phyloP scores from a whole-genome alignment of 352 stramenopile genomes.

The Phytophthora pseudosyringae region DNA sequence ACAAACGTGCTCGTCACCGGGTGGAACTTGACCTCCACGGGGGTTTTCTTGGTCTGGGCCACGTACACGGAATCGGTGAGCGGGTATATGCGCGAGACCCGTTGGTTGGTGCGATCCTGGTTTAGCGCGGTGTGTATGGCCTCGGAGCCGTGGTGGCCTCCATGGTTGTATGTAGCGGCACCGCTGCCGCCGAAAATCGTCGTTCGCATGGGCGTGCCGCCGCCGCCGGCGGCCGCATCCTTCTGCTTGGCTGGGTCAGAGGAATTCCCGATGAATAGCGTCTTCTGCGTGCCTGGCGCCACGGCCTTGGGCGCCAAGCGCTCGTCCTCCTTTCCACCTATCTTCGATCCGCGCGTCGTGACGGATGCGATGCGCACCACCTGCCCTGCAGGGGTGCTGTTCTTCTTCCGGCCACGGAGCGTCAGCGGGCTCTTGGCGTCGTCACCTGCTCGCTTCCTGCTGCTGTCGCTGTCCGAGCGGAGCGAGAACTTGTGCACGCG shows the following conservation, averaged over 20 bases:
- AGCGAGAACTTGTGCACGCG: conserved; percentile 35
- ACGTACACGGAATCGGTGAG: conserved; percentile 76
- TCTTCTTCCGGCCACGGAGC: conserved; percentile 42
- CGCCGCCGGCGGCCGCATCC: conserved; percentile 12
- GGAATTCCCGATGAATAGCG: conserved; percentile 33
- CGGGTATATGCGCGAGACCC: conserved; percentile 77
- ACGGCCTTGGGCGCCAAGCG: conserved; percentile 39
- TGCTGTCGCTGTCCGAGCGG: conserved; percentile 26
- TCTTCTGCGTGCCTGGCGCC: conserved; percentile 32
- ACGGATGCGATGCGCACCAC: conserved; percentile 34
- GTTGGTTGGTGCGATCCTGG: conserved; percentile 70
- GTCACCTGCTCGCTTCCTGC: conserved; percentile 4
- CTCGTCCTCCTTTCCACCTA: conserved; percentile 48
- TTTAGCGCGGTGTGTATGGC: conserved; percentile 43
- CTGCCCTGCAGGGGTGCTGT: conserved; percentile 25
- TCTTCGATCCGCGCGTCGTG: conserved; percentile 31
- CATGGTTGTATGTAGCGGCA: conserved; percentile 13
- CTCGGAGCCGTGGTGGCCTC: conserved; percentile 32
- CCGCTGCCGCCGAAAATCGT: conserved; percentile 21
- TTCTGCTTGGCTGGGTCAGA: conserved; percentile 23
- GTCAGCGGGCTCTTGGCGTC: conserved; percentile 11
- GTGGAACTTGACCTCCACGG: conserved; percentile 82
- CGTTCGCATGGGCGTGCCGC: conserved; percentile 4
- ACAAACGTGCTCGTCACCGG: conserved; percentile 74
- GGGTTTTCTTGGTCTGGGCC: conserved; percentile 74